phyloP scores from a whole-genome alignment of 345 rosid species.

The Citrus reticulata region DNA sequence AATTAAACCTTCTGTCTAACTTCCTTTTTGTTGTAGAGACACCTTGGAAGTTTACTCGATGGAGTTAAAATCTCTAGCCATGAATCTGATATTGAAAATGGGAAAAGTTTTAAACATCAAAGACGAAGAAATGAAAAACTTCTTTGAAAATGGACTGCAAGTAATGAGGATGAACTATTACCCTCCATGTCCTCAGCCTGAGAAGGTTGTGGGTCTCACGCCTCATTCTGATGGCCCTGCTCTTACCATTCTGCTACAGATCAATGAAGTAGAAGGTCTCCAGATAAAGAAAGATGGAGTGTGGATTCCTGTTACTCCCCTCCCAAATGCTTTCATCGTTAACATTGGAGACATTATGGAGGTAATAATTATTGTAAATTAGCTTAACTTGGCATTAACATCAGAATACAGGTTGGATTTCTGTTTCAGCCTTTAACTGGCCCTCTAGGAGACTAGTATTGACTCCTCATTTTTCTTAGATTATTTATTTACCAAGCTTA shows the following conservation, averaged over 20 bases:
- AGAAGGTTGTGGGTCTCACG: constrained; percentile 28
- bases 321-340: constrained; percentile 31
- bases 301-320: constrained; percentile 31
- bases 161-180: constrained; percentile 30
- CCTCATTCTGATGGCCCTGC: constrained; percentile 28
- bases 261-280: constrained; percentile 31
- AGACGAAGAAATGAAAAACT: constrained; percentile 19
- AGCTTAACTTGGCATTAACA: not conserved
- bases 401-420: too few species aligned
- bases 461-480: too few species aligned
- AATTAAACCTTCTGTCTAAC: too few species aligned
- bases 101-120: constrained; percentile 17
- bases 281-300: constrained; percentile 28
- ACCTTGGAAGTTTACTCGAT: not conserved
- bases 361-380: constrained; percentile 3
- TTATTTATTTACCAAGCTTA: too few species aligned
- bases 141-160: constrained; percentile 11
- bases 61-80: constrained; percentile 16
- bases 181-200: constrained; percentile 35
- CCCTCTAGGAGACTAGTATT: too few species aligned
- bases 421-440: too few species aligned
- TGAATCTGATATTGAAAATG: constrained; percentile 4
- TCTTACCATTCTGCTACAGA: constrained; percentile 30
- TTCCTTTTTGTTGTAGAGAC: not conserved
- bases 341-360: constrained; percentile 34